Conservation (phyloP, 805 yeast species). For the Huiozyma naganishii region DNA sequence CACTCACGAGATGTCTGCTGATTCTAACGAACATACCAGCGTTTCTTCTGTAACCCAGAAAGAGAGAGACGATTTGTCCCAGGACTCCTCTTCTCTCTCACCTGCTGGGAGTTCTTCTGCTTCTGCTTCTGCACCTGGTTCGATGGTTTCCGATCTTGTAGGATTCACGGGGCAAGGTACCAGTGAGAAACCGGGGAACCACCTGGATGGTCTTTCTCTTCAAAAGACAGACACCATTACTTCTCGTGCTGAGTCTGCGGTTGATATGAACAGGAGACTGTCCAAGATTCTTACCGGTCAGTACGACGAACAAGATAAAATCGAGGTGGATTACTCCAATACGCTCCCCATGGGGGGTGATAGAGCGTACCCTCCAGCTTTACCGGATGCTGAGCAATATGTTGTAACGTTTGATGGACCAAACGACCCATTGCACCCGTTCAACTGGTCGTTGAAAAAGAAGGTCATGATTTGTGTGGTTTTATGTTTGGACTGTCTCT, state of each 20-base stretch:
- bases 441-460: conserved; percentile 39
- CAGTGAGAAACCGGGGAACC: not conserved
- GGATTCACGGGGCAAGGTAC: conserved; percentile 2
- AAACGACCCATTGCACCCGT: conserved; percentile 47
- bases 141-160: conserved; percentile 10
- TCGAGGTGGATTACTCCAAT: conserved; percentile 5
- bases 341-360: conserved; percentile 56
- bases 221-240: conserved; percentile 7
- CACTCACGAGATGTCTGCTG: no score
- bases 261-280: conserved; percentile 7
- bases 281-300: conserved; percentile 10
- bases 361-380: conserved; percentile 49
- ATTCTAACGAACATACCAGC: no score
- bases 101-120: no score
- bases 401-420: conserved; percentile 47
- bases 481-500: conserved; percentile 33
- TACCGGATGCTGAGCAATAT: conserved; percentile 47
- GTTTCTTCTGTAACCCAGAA: no score
- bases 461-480: conserved; percentile 30
- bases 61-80: no score
- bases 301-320: conserved; percentile 6
- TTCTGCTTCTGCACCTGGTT: not conserved
- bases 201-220: not conserved
- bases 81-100: no score
- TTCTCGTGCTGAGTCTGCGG: conserved; percentile 9